Evolutionary conservation across 805 yeast genomes (phyloP), one percentile per base, ranked within the genome.

Genomic region (Myxozyma mucilagina): DNA sequence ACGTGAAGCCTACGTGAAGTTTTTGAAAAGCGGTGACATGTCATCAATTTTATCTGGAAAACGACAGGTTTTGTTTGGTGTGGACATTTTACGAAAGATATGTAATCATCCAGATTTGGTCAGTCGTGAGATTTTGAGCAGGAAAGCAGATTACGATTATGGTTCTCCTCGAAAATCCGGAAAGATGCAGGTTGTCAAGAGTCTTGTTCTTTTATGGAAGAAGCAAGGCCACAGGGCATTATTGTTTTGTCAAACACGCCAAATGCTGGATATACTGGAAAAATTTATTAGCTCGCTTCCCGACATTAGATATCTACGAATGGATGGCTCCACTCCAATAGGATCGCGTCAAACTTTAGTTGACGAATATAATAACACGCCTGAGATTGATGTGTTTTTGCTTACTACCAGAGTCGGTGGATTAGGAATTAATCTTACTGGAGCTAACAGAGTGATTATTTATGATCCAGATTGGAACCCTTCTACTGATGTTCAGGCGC

Each of bases 381-480:
- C 80, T 0, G 71, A 75, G 35, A 82, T 82, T 59, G 76, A 80
- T 52, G 82, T 94, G 1, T 94, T 94, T 72, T 74, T 94, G 24
- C 76, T 94, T 42, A 94, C 99, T 0, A 94, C 99, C 0, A 84
- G 93, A 69, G 99, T 94, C 6, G 99, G 99, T 20, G 99, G 99
- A 0, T 76, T 94, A 43, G 99, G 99, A 20, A 89, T 93, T 1
- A 93, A 93, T 72, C 73, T 93, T 49, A 93, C 97, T 0, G 98
- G 98, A 2, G 98, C 99, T 0, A 91, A 91, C 67, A 77, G 98
- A 48, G 97, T 93, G 11, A 90, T 93, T 24, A 93, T 93, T 14
- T 93, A 82, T 72, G 99, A 93, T 70, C 99, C 99, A 0, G 98
- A 94, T 74, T 93, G 99, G 99, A 93, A 93, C 70, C 99, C 99